These are phyloP conservation scores for Aspergillus oerlinghausenensis DNA, from an alignment of 2,329 filamentous ascomycete genomes.

Conservation along the genomic window DNA sequence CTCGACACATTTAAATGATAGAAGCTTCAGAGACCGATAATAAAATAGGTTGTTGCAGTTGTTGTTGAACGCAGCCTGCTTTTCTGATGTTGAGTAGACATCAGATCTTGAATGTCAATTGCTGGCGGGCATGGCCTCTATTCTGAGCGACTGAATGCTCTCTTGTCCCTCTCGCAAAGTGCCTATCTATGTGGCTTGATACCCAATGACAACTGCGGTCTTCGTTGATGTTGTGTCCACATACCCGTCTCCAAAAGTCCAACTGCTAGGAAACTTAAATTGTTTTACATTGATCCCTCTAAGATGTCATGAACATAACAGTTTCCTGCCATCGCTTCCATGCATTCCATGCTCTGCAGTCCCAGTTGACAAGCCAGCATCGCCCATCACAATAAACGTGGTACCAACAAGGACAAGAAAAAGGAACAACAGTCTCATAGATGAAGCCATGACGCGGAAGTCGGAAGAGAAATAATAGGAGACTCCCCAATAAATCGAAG, in stretches of 20 bases:
- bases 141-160: background rate
- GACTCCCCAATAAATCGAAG: slow-evolving; percentile 18
- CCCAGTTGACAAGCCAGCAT: slow-evolving; percentile 20
- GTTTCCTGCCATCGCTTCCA: slow-evolving; percentile 24
- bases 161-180: background rate
- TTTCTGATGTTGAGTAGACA: too few relatives aligned
- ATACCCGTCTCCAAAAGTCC: background rate
- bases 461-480: slow-evolving; percentile 11
- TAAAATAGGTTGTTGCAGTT: too few relatives aligned
- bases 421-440: slow-evolving; percentile 23
- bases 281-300: slow-evolving; percentile 40
- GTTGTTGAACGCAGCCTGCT: too few relatives aligned
- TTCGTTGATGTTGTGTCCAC: background rate
- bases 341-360: slow-evolving; percentile 21
- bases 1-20: too few relatives aligned
- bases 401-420: slow-evolving; percentile 20
- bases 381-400: slow-evolving; percentile 21
- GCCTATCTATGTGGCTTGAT: background rate
- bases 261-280: slow-evolving; percentile 7
- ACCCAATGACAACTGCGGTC: background rate
- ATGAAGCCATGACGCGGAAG: slow-evolving; percentile 22
- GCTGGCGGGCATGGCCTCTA: background rate
- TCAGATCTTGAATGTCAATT: too few relatives aligned
- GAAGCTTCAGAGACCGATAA: too few relatives aligned
- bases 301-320: slow-evolving; percentile 32